Evolutionary conservation across 805 yeast genomes (phyloP).

Genomic region (Ogataea zsoltii): DNA sequence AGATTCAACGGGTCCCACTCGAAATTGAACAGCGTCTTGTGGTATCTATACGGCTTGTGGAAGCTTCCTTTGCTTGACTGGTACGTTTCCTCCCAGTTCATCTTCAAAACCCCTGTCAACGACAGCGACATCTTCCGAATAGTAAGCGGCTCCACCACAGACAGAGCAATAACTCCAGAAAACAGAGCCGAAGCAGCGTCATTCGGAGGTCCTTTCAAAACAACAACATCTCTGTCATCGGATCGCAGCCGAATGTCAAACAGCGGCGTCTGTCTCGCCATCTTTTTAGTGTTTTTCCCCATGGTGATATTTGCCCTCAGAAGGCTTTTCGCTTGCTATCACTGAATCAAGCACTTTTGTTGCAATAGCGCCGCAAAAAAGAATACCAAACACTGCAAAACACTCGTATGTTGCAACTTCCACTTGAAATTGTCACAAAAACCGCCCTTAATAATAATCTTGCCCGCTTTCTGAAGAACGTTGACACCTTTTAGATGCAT

Average conservation of each 20-base stretch:
- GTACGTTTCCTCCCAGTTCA: constrained; percentile 62
- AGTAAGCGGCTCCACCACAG: constrained; percentile 72
- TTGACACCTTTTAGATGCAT: too few species aligned
- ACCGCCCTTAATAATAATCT: too few species aligned
- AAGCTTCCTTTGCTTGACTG: constrained; percentile 46
- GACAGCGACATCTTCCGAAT: constrained; percentile 65
- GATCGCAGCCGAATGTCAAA: constrained; percentile 60
- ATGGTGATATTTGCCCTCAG: constrained; percentile 4
- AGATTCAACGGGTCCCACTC: constrained; percentile 73
- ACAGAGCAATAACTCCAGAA: constrained; percentile 74
- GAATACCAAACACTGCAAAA: too few species aligned
- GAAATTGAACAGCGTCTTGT: constrained; percentile 70
- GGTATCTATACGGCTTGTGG: constrained; percentile 51
- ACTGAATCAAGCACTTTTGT: too few species aligned
- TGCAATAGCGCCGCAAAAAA: too few species aligned
- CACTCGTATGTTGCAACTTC: too few species aligned
- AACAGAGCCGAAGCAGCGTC: constrained; percentile 78
- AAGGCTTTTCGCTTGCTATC: too few species aligned
- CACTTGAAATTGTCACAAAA: too few species aligned
- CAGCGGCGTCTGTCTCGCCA: constrained; percentile 32
- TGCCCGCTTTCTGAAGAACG: too few species aligned
- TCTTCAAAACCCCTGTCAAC: constrained; percentile 63
- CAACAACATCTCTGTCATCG: constrained; percentile 73
- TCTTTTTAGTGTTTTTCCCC: constrained; percentile 26
- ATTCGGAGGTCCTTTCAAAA: constrained; percentile 73